Evolutionary conservation across 768 basidiomycete species (phyloP), one percentile per base, ranked within the genome.

Genomic region (Boletus huronensis): DNA sequence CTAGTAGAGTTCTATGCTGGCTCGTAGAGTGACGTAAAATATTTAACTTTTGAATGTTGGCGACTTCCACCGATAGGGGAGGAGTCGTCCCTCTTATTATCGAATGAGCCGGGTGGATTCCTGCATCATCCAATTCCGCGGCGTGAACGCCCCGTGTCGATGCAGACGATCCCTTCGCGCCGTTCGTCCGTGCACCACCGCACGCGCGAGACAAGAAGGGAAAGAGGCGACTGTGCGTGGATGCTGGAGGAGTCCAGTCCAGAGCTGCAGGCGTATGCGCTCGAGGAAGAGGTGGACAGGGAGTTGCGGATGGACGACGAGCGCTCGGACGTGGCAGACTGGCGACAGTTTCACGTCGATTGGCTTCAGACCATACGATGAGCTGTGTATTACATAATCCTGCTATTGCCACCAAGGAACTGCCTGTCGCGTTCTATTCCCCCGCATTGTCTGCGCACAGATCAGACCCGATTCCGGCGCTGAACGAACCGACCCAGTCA

Each of bases 271-370:
- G 61, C 53, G 32, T 67, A 64, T 6, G 66, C 70, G 39, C 57
- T 60, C 13, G 69, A 62, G 49, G 66, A 66, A 55, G 72, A 75
- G 43, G 73, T 70, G 1, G 66, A 70, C 36, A 74, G 9, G 7
- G 41, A 78, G 5, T 16, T 28, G 3, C 34, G 53, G 19, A 5
- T 52, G 46, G 47, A 52, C 11, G 49, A 58, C 6, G 64, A 52
- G 38, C 38, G 13, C 14, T 17, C 16, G 23, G 49, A 46, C 9
- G 16, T 23, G 28, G 42, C 42, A 38, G 81, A 84, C 64, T 84
- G 82, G 82, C 75, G 81, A 5, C 76, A 82, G 63, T 83, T 83
- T 52, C 82, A 83, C 57, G 69, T 73, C 17, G 77, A 81, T 45
- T 70, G 80, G 58, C 48, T 72, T 3, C 55, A 43, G 28, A 59